phyloP scores from a whole-genome alignment of 176 grass and related monocot species.

The Musa acuminata region DNA sequence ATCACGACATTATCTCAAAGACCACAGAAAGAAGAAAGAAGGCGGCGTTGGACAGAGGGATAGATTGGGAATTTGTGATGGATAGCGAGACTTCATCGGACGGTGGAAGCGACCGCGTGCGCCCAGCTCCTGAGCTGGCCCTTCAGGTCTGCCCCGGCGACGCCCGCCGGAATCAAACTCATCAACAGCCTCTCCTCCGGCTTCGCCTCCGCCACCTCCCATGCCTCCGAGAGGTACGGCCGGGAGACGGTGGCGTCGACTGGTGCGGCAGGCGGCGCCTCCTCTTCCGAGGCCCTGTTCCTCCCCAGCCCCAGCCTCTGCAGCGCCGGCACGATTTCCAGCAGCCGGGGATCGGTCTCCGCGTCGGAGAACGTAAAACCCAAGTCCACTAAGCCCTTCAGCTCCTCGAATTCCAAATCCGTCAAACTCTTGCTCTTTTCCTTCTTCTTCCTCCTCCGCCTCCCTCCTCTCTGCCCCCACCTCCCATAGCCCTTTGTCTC shows the following conservation, averaged over 20 bases:
- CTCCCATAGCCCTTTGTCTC: neutral
- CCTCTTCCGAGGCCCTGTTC: neutral
- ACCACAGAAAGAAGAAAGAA: too few relatives aligned
- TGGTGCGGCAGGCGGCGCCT: neutral
- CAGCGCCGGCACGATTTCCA: conserved; percentile 66
- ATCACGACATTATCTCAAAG: too few relatives aligned
- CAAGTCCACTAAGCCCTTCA: conserved; percentile 67
- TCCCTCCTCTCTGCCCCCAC: conserved; percentile 8
- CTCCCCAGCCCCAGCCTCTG: conserved; percentile 15
- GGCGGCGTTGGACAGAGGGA: too few relatives aligned
- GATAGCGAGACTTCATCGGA: conserved; percentile 26
- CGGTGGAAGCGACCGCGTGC: conserved; percentile 74
- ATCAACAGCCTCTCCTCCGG: conserved; percentile 42
- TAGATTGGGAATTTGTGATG: neutral
- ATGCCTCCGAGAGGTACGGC: conserved; percentile 92
- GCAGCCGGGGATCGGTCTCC: conserved; percentile 40
- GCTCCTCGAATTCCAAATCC: conserved; percentile 84
- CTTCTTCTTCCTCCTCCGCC: neutral
- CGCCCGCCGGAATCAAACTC: conserved; percentile 36
- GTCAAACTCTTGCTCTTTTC: conserved; percentile 54
- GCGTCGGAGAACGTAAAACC: conserved; percentile 79
- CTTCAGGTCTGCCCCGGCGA: conserved; percentile 45
- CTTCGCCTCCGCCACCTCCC: conserved; percentile 35
- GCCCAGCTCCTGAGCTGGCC: conserved; percentile 74
- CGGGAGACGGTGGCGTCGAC: neutral